Evolutionary conservation across 192 early-diverging fungal genomes (phyloP).

Genomic region (Geranomyces michiganensis): DNA sequence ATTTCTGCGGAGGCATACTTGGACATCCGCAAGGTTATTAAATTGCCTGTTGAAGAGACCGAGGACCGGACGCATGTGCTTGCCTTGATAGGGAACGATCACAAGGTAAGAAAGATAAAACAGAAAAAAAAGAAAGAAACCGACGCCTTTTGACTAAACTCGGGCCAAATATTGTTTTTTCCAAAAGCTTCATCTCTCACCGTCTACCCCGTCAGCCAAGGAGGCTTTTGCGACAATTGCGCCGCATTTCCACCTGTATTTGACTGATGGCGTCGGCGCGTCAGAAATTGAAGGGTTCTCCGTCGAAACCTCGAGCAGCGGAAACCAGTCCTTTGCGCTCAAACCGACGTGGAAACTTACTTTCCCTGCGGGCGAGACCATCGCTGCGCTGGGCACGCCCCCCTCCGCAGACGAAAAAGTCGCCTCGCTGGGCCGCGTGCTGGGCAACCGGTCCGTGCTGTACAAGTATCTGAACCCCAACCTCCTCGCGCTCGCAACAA

Average conservation of each 20-base stretch:
- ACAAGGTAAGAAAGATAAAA: slow-evolving; percentile 32
- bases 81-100: slow-evolving; percentile 39
- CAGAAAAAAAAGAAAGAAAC: too few species aligned
- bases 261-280: slow-evolving; percentile 49
- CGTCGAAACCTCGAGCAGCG: slow-evolving; percentile 35
- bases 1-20: slow-evolving; percentile 27
- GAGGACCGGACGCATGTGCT: slow-evolving; percentile 27
- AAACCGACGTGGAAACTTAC: slow-evolving; percentile 38
- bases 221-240: slow-evolving; percentile 59
- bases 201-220: slow-evolving; percentile 56
- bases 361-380: slow-evolving; percentile 41
- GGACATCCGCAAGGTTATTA: slow-evolving; percentile 26
- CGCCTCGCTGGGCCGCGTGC: slow-evolving; percentile 88
- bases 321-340: slow-evolving; percentile 21
- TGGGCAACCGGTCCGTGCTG: slow-evolving; percentile 93
- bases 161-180: slow-evolving; percentile 50
- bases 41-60: slow-evolving; percentile 36
- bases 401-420: slow-evolving; percentile 56
- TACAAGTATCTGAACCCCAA: slow-evolving; percentile 99
- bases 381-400: slow-evolving; percentile 40
- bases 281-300: slow-evolving; percentile 50
- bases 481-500: slow-evolving; percentile 74
- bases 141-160: too few species aligned
- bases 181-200: slow-evolving; percentile 45
- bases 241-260: slow-evolving; percentile 69